Evolutionary conservation across 495 filamentous ascomycete genomes (phyloP), one percentile per base, ranked within the genome.

Genomic region (Penicillium paxilli): DNA sequence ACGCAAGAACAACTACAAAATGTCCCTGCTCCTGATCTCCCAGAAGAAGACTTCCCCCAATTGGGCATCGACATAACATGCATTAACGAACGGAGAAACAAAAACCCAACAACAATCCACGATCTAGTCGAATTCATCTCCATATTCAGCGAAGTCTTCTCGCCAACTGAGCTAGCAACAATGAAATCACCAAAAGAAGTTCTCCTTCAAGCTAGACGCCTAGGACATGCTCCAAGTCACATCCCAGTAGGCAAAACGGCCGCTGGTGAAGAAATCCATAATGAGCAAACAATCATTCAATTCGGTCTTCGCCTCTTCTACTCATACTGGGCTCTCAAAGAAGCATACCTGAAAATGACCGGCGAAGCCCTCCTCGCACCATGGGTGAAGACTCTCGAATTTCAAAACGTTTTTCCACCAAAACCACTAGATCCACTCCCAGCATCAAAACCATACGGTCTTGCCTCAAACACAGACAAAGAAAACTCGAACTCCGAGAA

Each of bases 321-420:
- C 62, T 84, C 91, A 2, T 88, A 87, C 58, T 96, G 90, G 90
- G 90, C 87, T 49, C 77, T 94, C 49, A 89, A 94, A 59, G 92
- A 96, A 72, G 89, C 92, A 1, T 97, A 92, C 71, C 84, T 97
- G 57, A 97, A 97, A 80, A 83, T 97, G 82, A 91, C 89, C 8
- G 92, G 92, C 24, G 91, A 96, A 59, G 92, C 90, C 16, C 74
- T 97, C 44, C 72, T 96, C 28, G 91, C 91, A 3, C 75, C 80
- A 2, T 96, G 91, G 91, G 66, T 96, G 49, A 74, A 77, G 48
- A 76, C 87, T 17, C 62, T 91, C 33, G 84, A 89, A 55, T 90
- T 93, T 50, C 67, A 73, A 42, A 80, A 87, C 51, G 85, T 89
- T 6, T 65, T 80, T 28, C 79, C 81, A 3, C 86, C 87, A 7